Conservation (phyloP, 2,329 filamentous ascomycete species). For the Clarireedia monteithiana region DNA sequence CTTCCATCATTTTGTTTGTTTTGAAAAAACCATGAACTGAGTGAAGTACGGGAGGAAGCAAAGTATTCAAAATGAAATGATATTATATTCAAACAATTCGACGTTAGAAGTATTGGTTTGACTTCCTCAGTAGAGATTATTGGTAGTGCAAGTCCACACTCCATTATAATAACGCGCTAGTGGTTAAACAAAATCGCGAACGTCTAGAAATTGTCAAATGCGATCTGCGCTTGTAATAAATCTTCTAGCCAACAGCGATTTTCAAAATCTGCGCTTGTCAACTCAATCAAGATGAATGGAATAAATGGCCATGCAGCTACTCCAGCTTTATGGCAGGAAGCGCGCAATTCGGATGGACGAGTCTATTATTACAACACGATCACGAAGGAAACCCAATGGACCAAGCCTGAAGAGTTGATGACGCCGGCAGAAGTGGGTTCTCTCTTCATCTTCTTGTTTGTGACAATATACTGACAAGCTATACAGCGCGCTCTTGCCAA, state of each 20-base stretch:
- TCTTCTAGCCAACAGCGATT: conserved; percentile 3
- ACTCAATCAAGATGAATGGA: conserved; percentile 19
- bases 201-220: conserved; percentile 3
- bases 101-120: background rate
- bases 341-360: conserved; percentile 72
- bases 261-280: background rate
- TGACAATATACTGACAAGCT: conserved; percentile 10
- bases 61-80: background rate
- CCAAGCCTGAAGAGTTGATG: conserved; percentile 87
- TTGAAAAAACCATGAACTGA: background rate
- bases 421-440: conserved; percentile 63
- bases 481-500: conserved; percentile 66
- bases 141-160: background rate
- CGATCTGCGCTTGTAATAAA: background rate
- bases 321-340: conserved; percentile 67
- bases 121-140: background rate
- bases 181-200: conserved; percentile 6
- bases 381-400: conserved; percentile 89
- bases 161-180: conserved; percentile 1
- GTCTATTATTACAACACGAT: conserved; percentile 84
- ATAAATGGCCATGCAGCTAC: conserved; percentile 29
- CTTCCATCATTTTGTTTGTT: conserved; percentile 21
- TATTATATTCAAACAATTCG: background rate
- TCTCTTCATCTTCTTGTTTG: conserved; percentile 17
- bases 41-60: background rate